These are phyloP conservation scores for Entomortierella beljakovae DNA, from an alignment of 192 early-diverging fungal species.

Conservation along the genomic window DNA sequence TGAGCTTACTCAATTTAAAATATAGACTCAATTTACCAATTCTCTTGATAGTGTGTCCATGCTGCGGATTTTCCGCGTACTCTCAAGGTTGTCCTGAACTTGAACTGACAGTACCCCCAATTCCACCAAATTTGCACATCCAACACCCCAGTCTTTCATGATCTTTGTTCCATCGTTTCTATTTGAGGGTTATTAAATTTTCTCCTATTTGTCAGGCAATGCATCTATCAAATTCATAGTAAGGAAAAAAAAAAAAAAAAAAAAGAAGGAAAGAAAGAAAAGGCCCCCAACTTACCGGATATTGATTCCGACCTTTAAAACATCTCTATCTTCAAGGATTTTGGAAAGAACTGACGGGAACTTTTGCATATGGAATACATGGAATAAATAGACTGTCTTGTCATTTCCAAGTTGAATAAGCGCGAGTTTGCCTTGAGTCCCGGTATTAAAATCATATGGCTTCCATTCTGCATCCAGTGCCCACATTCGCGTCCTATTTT, in stretches of 20 bases:
- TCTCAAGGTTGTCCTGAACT: conserved; percentile 11
- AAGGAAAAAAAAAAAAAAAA: neutral
- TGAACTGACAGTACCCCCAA: conserved; percentile 35
- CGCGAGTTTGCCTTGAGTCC: conserved; percentile 17
- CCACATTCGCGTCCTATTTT: conserved; percentile 31
- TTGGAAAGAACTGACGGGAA: conserved; percentile 27
- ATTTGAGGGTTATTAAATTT: neutral
- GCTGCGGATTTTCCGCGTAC: conserved; percentile 22
- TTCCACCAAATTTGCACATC: conserved; percentile 31
- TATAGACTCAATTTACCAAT: conserved; percentile 9
- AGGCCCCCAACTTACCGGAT: conserved; percentile 21
- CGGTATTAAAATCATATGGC: neutral
- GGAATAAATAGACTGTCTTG: conserved; percentile 35
- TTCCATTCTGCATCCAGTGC: conserved; percentile 48
- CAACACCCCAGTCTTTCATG: conserved; percentile 48
- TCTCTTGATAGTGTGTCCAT: conserved; percentile 28
- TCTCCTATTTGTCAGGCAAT: no score
- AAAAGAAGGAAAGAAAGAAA: neutral
- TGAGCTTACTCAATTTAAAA: neutral
- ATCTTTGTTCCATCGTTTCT: conserved; percentile 46
- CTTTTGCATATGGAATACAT: conserved; percentile 41
- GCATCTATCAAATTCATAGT: neutral
- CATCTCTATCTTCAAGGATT: conserved; percentile 22
- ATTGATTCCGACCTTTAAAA: conserved; percentile 48
- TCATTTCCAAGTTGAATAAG: conserved; percentile 48